phyloP scores from a whole-genome alignment of 345 rosid species.

The Hypericum perforatum region DNA sequence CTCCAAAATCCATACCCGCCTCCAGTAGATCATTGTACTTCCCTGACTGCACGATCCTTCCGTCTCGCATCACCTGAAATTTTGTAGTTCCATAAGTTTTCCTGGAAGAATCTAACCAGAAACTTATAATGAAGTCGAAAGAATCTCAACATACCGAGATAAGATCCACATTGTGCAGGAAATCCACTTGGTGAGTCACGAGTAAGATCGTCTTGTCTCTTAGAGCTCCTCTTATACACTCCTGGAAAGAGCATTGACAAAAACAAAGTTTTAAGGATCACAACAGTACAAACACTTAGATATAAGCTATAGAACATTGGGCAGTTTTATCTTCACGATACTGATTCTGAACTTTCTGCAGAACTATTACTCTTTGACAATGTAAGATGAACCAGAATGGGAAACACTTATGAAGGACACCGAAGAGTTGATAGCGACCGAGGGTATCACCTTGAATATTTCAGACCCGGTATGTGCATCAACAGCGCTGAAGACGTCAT shows the following conservation, averaged over 20 bases:
- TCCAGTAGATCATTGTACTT: slow-evolving; percentile 47
- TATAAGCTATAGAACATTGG: too few species aligned
- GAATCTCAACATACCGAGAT: slow-evolving; percentile 36
- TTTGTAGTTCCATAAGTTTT: neutral
- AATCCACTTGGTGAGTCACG: slow-evolving; percentile 95
- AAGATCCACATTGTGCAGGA: slow-evolving; percentile 76
- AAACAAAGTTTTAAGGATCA: too few species aligned
- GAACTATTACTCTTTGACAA: too few species aligned
- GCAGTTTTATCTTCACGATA: too few species aligned
- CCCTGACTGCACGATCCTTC: slow-evolving; percentile 79
- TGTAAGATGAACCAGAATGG: too few species aligned
- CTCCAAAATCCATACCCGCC: slow-evolving; percentile 62
- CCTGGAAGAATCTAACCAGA: slow-evolving; percentile 2
- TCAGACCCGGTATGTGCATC: slow-evolving; percentile 97
- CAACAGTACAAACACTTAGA: too few species aligned
- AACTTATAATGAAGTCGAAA: neutral
- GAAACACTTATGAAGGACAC: too few species aligned
- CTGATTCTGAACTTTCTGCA: too few species aligned
- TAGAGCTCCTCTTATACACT: slow-evolving; percentile 81
- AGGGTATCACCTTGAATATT: slow-evolving; percentile 57
- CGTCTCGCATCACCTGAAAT: slow-evolving; percentile 83
- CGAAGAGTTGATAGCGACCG: too few species aligned
- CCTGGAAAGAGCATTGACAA: slow-evolving; percentile 29
- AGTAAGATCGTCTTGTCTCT: slow-evolving; percentile 78
- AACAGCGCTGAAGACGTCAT: slow-evolving; percentile 90